These are phyloP conservation scores for Ophiostoma triangulosporum DNA, from an alignment of 2,329 filamentous ascomycete species.

Conservation along the genomic window DNA sequence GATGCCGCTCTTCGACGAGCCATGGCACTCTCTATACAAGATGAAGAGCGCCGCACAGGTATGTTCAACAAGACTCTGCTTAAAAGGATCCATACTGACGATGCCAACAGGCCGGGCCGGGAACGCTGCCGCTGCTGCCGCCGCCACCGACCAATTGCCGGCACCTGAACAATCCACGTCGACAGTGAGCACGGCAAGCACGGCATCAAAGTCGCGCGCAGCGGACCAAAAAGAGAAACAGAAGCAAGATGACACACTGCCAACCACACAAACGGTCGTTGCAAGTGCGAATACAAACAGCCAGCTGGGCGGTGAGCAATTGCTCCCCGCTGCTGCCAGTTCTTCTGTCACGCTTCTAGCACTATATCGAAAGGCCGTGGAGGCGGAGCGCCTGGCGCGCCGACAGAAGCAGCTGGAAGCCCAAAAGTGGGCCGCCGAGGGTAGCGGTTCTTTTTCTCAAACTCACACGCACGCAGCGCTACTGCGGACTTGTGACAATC, in stretches of 20 bases:
- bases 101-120: neutral
- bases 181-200: neutral
- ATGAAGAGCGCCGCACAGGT: slow-evolving; percentile 13
- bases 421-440: neutral
- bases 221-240: neutral
- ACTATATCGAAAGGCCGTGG: slow-evolving; percentile 71
- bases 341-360: slow-evolving; percentile 25
- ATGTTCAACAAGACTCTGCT: neutral
- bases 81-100: neutral
- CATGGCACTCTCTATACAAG: slow-evolving; percentile 42
- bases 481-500: neutral
- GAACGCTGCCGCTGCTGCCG: neutral
- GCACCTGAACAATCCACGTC: neutral
- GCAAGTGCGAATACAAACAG: neutral
- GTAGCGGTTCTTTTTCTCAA: too few relatives aligned
- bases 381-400: slow-evolving; percentile 65
- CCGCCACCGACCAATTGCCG: neutral
- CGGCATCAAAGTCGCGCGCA: neutral
- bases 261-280: neutral
- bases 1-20: slow-evolving; percentile 48
- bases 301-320: neutral
- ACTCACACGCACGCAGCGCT: neutral
- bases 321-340: neutral
- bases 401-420: slow-evolving; percentile 37
- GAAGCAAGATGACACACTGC: neutral